Evolutionary conservation across 2,329 filamentous ascomycete species (phyloP), one percentile per base, ranked within the genome.

Genomic region (Pestalotiopsis sp.): DNA sequence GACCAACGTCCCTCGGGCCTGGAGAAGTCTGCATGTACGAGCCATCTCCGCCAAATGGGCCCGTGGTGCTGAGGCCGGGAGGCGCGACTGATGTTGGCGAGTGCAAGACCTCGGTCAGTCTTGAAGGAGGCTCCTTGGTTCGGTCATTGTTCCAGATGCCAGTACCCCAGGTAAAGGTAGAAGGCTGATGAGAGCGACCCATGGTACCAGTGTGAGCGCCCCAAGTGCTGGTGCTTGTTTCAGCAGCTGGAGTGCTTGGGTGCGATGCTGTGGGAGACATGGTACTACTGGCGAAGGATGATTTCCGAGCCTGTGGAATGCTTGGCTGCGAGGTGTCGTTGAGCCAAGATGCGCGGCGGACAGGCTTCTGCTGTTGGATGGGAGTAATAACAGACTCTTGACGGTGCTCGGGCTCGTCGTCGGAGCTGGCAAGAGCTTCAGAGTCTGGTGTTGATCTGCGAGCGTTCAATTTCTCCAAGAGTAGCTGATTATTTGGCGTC

Each of bases 361-460:
- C 87, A 61, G 92, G 89, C 74, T 91, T 93, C 64, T 82, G 86
- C 64, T 83, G 86, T 74, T 84, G 87, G 67, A 79, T 76, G 69
- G 78, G 78, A 75, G 81, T 82, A 74, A 85, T 85, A 71, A 81
- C 81, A 75, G 77, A 80, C 68, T 87, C 88, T 73, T 88, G 84
- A 59, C 85, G 85, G 73, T 88, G 86, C 73, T 97, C 92, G 68
- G 85, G 87, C 80, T 99, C 96, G 79, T 98, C 96, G 79, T 98
- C 96, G 13, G 95, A 98, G 73, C 95, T 98, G 66, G 92, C 94
- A 69, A 98, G 84, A 65, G 94, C 95, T 78, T 98, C 95, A 3
- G 95, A 98, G 78, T 98, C 96, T 25, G 95, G 95, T 1, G 95
- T 98, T 7, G 94, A 94, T 67, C 93, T 92, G 74, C 95, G 90